Percentiles rank a stretch among this genome's conserved stretches.
phyloP scores from a whole-genome alignment of 2,329 filamentous ascomycete genomes.

The Exserohilum rostratum region DNA sequence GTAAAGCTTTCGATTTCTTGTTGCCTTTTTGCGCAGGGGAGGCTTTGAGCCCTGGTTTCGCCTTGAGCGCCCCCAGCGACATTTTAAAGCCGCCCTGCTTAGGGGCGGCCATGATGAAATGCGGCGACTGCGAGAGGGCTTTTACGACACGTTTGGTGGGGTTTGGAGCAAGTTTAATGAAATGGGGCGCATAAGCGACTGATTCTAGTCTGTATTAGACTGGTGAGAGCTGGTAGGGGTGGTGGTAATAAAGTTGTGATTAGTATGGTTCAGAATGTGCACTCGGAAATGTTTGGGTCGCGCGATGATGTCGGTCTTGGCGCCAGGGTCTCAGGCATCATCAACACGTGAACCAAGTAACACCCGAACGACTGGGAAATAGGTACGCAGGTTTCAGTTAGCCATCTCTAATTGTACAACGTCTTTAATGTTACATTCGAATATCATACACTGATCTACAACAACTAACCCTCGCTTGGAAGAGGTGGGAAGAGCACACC shows the following conservation, averaged over 20 bases:
- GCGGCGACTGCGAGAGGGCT: not conserved
- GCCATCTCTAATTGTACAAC: too few species aligned
- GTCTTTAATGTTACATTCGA: not conserved
- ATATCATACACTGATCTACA: constrained; percentile 3
- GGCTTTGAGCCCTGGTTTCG: constrained; percentile 35
- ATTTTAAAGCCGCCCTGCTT: constrained; percentile 46
- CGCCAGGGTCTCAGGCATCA: not conserved
- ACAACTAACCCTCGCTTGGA: constrained; percentile 28
- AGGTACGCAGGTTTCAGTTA: too few species aligned
- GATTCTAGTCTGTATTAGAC: not conserved
- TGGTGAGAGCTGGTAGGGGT: not conserved
- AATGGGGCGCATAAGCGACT: not conserved
- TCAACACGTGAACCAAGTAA: not conserved
- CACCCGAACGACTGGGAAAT: not conserved
- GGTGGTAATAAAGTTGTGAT: not conserved
- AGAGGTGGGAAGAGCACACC: constrained; percentile 59
- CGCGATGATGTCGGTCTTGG: constrained; percentile 35
- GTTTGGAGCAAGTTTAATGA: not conserved
- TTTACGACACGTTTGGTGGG: not conserved
- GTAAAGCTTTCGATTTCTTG: constrained; percentile 36
- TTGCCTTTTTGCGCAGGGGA: constrained; percentile 19
- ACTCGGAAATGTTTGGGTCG: constrained; percentile 20
- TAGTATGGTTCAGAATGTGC: constrained; percentile 5
- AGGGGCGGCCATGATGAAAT: constrained; percentile 42
- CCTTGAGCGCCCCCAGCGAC: constrained; percentile 40